phyloP scores from a whole-genome alignment of 2,329 filamentous ascomycete species.

The Alternaria conjuncta region DNA sequence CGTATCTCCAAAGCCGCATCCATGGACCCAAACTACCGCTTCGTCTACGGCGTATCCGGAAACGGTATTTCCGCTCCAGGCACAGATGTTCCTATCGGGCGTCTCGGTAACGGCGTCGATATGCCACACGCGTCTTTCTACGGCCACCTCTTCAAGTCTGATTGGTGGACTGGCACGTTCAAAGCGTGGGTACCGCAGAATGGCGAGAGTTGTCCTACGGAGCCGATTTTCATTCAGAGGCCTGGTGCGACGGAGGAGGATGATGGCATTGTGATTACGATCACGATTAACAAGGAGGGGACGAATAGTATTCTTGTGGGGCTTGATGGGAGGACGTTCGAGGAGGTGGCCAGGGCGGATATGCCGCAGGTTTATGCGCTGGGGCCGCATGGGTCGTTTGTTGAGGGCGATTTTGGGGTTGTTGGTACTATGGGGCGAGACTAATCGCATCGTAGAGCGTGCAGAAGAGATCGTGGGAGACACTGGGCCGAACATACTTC shows the following conservation, averaged over 20 bases:
- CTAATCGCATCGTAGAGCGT: conserved; percentile 21
- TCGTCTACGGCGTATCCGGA: neutral
- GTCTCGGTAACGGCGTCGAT: neutral
- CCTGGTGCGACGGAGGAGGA: neutral
- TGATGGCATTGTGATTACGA: neutral
- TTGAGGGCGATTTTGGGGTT: neutral
- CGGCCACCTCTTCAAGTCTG: neutral
- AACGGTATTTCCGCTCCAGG: neutral
- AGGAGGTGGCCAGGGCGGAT: neutral
- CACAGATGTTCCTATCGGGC: neutral
- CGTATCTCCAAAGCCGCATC: neutral
- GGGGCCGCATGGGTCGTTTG: neutral
- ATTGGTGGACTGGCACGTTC: neutral
- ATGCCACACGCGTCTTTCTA: neutral
- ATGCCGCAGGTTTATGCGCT: neutral
- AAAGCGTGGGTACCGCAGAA: neutral
- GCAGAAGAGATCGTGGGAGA: conserved; percentile 36
- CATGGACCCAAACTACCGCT: neutral
- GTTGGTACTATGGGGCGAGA: no score
- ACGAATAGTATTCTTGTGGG: neutral
- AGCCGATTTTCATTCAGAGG: neutral
- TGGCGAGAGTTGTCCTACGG: neutral
- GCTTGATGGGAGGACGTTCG: neutral
- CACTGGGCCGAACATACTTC: conserved; percentile 12
- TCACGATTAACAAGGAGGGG: neutral